Evolutionary conservation across 202 grass and related monocot species (phyloP).

Genomic region (Schoenoplectus tabernaemontani): DNA sequence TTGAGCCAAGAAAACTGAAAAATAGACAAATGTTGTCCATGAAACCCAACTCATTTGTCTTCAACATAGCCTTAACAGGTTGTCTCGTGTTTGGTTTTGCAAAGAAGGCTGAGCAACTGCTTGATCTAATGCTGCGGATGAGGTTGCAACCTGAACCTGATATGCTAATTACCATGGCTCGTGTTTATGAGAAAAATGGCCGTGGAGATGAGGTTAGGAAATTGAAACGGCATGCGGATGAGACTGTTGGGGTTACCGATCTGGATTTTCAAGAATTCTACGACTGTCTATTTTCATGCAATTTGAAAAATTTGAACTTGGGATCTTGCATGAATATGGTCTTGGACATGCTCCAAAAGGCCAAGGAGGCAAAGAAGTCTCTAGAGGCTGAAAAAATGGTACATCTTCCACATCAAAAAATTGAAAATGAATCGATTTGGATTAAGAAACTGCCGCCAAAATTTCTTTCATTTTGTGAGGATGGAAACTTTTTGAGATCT

Average conservation of each 20-base stretch:
- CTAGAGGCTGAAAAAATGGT: constrained; percentile 56
- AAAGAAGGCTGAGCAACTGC: constrained; percentile 74
- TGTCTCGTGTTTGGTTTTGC: constrained; percentile 64
- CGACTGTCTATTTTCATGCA: constrained; percentile 60
- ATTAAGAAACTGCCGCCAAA: constrained; percentile 30
- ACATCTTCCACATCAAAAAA: constrained; percentile 35
- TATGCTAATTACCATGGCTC: constrained; percentile 63
- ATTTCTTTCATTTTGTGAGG: constrained; percentile 55
- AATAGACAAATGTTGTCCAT: constrained; percentile 52
- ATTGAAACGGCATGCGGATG: constrained; percentile 66
- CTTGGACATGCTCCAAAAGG: constrained; percentile 74
- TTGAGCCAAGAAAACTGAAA: constrained; percentile 64
- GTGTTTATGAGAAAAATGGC: constrained; percentile 79
- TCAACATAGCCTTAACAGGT: constrained; percentile 56
- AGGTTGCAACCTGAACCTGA: constrained; percentile 50
- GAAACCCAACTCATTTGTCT: constrained; percentile 64
- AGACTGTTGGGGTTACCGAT: constrained; percentile 48
- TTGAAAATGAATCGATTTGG: constrained; percentile 27
- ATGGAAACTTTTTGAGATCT: constrained; percentile 47
- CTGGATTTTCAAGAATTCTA: constrained; percentile 70
- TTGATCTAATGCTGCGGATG: constrained; percentile 69
- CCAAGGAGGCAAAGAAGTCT: constrained; percentile 55
- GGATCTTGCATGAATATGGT: constrained; percentile 62
- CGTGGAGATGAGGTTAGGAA: constrained; percentile 63
- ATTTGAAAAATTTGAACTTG: constrained; percentile 74